Percentiles rank a stretch among this genome's conserved stretches.
Conservation (phyloP, 2,329 filamentous ascomycete species). For the Aspergillus hiratsukae region DNA sequence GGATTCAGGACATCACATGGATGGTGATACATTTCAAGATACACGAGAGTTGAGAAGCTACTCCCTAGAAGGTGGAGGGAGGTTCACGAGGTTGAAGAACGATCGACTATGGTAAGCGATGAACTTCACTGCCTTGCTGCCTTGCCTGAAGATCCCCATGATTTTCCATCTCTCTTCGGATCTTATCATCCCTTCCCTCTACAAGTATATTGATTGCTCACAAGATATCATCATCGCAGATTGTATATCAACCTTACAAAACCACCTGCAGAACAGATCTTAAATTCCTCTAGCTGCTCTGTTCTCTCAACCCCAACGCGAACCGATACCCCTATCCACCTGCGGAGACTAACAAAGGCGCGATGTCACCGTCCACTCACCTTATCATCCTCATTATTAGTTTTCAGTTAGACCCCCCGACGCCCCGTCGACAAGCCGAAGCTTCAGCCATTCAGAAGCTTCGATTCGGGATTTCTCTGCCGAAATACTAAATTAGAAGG, state of each 20-base stretch:
- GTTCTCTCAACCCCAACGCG: neutral
- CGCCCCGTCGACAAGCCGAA: neutral
- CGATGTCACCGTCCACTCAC: slow-evolving; percentile 5
- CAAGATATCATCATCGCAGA: neutral
- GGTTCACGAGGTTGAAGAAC: neutral
- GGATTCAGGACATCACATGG: neutral
- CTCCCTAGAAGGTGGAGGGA: neutral
- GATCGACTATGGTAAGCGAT: neutral
- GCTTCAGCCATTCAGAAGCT: neutral
- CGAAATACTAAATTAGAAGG: neutral
- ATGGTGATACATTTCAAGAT: neutral
- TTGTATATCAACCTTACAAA: neutral
- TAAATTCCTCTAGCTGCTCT: too few relatives aligned
- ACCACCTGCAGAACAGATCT: neutral
- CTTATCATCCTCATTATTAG: neutral
- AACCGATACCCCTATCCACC: neutral
- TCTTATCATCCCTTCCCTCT: neutral
- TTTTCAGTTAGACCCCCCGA: neutral
- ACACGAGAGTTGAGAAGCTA: neutral
- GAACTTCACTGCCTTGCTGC: neutral
- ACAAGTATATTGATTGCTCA: neutral
- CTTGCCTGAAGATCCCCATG: neutral
- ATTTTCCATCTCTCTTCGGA: neutral
- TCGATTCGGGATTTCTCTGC: neutral
- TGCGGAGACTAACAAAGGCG: neutral